Evolutionary conservation across 2,329 filamentous ascomycete species (phyloP).

Genomic region (Trichoderma simmonsii): DNA sequence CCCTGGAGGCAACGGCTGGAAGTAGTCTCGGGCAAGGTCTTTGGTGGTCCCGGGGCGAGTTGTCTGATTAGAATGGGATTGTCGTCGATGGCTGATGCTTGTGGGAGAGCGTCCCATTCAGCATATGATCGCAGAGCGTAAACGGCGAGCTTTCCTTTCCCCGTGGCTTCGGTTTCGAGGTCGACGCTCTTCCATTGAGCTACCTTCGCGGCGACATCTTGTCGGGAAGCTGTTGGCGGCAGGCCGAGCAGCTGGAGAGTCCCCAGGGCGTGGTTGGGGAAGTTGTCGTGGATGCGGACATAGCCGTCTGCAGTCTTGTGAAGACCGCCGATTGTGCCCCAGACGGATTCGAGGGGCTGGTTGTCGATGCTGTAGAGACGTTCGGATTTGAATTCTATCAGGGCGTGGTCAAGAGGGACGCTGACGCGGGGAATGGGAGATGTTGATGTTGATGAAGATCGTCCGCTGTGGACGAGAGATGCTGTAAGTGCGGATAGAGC

Average conservation of each 20-base stretch:
- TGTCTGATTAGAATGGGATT: slow-evolving; percentile 45
- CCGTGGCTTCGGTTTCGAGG: slow-evolving; percentile 45
- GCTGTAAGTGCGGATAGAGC: slow-evolving; percentile 49
- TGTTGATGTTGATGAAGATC: slow-evolving; percentile 16
- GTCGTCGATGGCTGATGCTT: slow-evolving; percentile 41
- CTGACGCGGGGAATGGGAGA: slow-evolving; percentile 35
- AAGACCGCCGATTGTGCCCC: slow-evolving; percentile 48
- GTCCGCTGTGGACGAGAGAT: slow-evolving; percentile 41
- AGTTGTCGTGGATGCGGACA: slow-evolving; percentile 54
- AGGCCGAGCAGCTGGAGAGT: slow-evolving; percentile 44
- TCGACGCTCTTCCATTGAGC: slow-evolving; percentile 42
- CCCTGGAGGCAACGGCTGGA: slow-evolving; percentile 44
- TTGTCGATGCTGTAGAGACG: slow-evolving; percentile 45
- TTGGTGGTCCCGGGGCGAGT: slow-evolving; percentile 24
- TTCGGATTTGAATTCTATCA: slow-evolving; percentile 53
- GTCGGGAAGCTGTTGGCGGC: slow-evolving; percentile 29
- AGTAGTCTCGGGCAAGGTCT: background rate
- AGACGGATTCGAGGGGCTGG: slow-evolving; percentile 31
- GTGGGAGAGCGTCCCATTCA: slow-evolving; percentile 51
- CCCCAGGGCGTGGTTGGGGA: slow-evolving; percentile 48
- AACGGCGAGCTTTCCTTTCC: slow-evolving; percentile 40
- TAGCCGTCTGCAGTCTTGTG: slow-evolving; percentile 49
- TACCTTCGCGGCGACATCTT: slow-evolving; percentile 39
- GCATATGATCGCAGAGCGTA: slow-evolving; percentile 47
- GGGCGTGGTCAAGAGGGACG: slow-evolving; percentile 45